These are phyloP conservation scores for Collariella sp. DNA, from an alignment of 495 filamentous ascomycete species.

Conservation along the genomic window DNA sequence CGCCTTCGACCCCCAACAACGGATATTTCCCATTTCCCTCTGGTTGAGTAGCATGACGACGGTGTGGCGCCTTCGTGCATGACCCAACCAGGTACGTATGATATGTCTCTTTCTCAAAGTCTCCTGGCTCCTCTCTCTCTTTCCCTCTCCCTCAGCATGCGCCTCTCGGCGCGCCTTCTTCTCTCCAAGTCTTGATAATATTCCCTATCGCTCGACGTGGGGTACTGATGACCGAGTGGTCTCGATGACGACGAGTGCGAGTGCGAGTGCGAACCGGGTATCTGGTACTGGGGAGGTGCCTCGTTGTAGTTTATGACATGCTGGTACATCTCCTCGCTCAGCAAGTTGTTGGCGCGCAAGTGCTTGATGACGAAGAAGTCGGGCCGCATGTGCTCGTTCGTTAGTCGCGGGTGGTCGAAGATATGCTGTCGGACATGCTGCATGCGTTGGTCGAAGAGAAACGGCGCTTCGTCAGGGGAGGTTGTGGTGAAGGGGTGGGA, in stretches of 20 bases:
- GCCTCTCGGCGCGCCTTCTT: neutral
- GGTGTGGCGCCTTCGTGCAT: neutral
- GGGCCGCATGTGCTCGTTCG: slow-evolving; percentile 25
- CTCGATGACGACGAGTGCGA: neutral
- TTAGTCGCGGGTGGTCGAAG: slow-evolving; percentile 10
- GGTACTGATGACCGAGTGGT: neutral
- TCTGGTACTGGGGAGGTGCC: slow-evolving; percentile 5
- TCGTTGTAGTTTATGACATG: slow-evolving; percentile 17
- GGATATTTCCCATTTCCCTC: neutral
- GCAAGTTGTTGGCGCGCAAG: slow-evolving; percentile 14
- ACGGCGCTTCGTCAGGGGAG: neutral
- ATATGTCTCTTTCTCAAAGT: neutral
- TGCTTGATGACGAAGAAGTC: slow-evolving; percentile 35
- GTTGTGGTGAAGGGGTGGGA: slow-evolving; percentile 16
- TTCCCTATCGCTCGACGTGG: too few species aligned
- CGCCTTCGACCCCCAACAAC: too few species aligned
- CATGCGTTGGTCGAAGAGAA: slow-evolving; percentile 35
- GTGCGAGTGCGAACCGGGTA: slow-evolving; percentile 4
- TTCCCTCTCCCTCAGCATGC: neutral
- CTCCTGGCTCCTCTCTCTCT: neutral
- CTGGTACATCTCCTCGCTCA: slow-evolving; percentile 14
- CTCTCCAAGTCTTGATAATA: neutral
- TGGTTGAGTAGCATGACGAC: neutral
- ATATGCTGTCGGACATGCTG: slow-evolving; percentile 37
- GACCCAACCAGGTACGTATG: neutral